A percentile compares a stretch with the other conserved stretches of the same genome.
These are phyloP conservation scores for Megacollybia platyphylla DNA, from an alignment of 1,284 basidiomycete genomes.

Conservation along the genomic window DNA sequence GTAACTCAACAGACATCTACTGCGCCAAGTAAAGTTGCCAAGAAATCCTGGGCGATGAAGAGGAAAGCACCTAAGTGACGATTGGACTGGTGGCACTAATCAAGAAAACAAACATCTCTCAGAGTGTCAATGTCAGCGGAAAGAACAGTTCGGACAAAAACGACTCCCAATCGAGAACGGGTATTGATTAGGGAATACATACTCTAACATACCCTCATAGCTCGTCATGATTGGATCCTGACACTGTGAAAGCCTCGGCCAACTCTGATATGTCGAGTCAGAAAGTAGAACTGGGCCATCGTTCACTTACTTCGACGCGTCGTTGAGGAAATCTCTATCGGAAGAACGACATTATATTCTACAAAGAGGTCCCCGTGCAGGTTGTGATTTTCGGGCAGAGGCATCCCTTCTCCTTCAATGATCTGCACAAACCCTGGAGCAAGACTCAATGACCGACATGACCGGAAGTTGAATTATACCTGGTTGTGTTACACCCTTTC, in stretches of 20 bases:
- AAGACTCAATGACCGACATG: slow-evolving; percentile 1
- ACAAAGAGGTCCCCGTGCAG: slow-evolving; percentile 77
- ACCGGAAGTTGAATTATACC: slow-evolving; percentile 26
- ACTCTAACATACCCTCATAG: slow-evolving; percentile 20
- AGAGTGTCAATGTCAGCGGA: too few relatives aligned
- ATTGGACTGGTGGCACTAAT: too few relatives aligned
- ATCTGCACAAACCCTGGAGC: slow-evolving; percentile 68
- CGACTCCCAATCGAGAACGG: too few relatives aligned
- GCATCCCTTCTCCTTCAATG: slow-evolving; percentile 85
- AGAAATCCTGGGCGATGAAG: too few relatives aligned
- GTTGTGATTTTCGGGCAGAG: slow-evolving; percentile 42
- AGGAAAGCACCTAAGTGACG: too few relatives aligned
- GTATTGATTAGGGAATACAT: background rate
- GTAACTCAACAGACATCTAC: too few relatives aligned
- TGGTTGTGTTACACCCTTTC: slow-evolving; percentile 81
- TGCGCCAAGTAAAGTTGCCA: too few relatives aligned
- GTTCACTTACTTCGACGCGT: slow-evolving; percentile 53
- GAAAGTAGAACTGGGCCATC: slow-evolving; percentile 1
- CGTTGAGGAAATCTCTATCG: slow-evolving; percentile 51
- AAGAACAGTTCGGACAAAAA: too few relatives aligned
- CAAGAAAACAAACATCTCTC: too few relatives aligned
- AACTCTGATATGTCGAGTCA: slow-evolving; percentile 26
- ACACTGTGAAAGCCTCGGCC: slow-evolving; percentile 38
- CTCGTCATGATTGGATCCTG: slow-evolving; percentile 35
- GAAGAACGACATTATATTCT: slow-evolving; percentile 85